Percentiles rank a stretch among this genome's conserved stretches.
phyloP scores from a whole-genome alignment of 2,329 filamentous ascomycete genomes.

The Alternaria postmessia region DNA sequence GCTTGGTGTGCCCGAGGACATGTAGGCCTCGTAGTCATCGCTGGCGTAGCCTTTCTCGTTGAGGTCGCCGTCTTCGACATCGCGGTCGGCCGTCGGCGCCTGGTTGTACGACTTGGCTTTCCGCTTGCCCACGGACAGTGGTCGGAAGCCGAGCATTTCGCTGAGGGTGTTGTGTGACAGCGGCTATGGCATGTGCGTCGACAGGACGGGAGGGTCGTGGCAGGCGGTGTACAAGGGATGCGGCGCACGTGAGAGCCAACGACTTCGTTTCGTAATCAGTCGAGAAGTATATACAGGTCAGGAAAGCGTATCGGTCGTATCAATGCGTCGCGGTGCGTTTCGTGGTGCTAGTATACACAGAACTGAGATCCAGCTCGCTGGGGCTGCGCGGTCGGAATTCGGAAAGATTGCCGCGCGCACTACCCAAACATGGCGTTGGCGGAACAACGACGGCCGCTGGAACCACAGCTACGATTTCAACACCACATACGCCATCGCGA shows the following conservation, averaged over 20 bases:
- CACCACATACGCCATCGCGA: background rate
- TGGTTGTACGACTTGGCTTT: conserved; percentile 45
- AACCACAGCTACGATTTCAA: background rate
- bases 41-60: conserved; percentile 52
- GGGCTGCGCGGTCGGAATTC: conserved; percentile 8
- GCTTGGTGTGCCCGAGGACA: conserved; percentile 54
- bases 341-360: background rate
- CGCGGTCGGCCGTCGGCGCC: conserved; percentile 38
- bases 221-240: background rate
- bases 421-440: conserved; percentile 18
- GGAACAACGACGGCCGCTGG: conserved; percentile 8
- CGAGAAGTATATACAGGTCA: background rate
- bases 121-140: conserved; percentile 49
- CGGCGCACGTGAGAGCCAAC: background rate
- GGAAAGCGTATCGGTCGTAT: conserved; percentile 11
- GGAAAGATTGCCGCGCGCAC: conserved; percentile 14
- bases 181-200: conserved; percentile 13
- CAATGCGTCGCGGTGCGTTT: conserved; percentile 11
- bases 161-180: background rate
- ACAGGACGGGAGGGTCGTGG: background rate
- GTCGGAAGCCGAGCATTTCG: conserved; percentile 49
- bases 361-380: background rate
- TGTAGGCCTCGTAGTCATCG: conserved; percentile 45
- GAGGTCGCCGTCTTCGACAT: conserved; percentile 45
- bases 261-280: background rate